Base-by-base conservation (phyloP, 495 filamentous ascomycete species). In the Podospora appendiculata region DNA sequence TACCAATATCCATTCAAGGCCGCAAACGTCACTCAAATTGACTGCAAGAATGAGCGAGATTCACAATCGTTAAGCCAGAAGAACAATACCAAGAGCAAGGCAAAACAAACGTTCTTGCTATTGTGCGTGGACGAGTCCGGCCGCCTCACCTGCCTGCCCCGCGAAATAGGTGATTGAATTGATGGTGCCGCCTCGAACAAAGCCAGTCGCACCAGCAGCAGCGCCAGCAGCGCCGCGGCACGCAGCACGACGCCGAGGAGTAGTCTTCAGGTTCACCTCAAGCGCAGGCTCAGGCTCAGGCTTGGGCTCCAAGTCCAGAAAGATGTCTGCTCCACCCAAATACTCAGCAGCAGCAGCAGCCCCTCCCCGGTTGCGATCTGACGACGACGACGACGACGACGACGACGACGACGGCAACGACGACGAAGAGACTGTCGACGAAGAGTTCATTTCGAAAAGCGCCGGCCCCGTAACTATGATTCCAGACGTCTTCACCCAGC, bases 401-500 rank as follows among this genome's bases (percentile, higher is more conserved):
- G 49, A 57, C n/a, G n/a, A 44, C 45, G n/a, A 50, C 7, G n/a
- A 32, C n/a, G 7, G 42, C 25, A n/a, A 43, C 10, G 41, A 45
- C 47, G 40, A 50, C 42, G 49, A 57, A 45, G 59, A 60, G 16
- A 14, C 18, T 45, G 54, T 53, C 13, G 58, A 66, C 38, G 60
- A 59, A 25, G 64, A 67, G 38, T 48, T 55, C 6, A 17, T 47
- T 19, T 41, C 50, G 41, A 14, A 41, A 41, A 11, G 13, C 44
- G 6, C 32, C 6, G 43, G 46, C 12, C 46, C 47, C 9, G 51
- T n/a, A 19, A 25, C 48, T 41, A 73, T 77, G 67, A 71, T 86
- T 45, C 83, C 86, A 32, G 70, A 76, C 48, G 61, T 93, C 35
- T 92, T 88, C 68, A 84, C 78, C 41, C 69, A 69, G 49, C 67